These are phyloP conservation scores for Tricladium varicosporioides DNA, from an alignment of 2,329 filamentous ascomycete species.

Conservation along the genomic window DNA sequence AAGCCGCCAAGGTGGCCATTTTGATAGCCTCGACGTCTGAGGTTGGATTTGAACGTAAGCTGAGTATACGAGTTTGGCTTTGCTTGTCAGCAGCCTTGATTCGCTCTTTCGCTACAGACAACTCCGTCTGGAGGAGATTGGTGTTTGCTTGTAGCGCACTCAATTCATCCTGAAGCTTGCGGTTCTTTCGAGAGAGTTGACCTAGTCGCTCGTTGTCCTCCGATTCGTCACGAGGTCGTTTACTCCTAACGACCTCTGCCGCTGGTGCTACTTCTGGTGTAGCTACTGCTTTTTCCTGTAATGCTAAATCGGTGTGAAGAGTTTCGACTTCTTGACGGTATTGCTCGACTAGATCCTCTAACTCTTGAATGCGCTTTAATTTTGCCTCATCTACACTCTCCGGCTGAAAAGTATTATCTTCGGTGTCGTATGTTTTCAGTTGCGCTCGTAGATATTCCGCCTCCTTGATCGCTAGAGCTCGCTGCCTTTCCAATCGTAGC, in stretches of 20 bases:
- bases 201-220: slow-evolving; percentile 69
- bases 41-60: slow-evolving; percentile 89
- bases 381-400: slow-evolving; percentile 77
- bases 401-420: slow-evolving; percentile 83
- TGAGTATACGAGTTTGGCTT: slow-evolving; percentile 77
- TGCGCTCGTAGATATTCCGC: slow-evolving; percentile 92
- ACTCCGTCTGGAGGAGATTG: slow-evolving; percentile 71
- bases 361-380: slow-evolving; percentile 69
- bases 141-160: slow-evolving; percentile 66
- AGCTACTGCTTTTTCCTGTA: slow-evolving; percentile 49
- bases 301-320: slow-evolving; percentile 71
- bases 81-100: slow-evolving; percentile 64
- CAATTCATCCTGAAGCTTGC: slow-evolving; percentile 78
- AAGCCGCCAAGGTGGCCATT: slow-evolving; percentile 69
- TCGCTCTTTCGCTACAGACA: slow-evolving; percentile 70
- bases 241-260: slow-evolving; percentile 50
- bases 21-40: slow-evolving; percentile 83
- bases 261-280: slow-evolving; percentile 24
- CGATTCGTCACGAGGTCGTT: slow-evolving; percentile 59
- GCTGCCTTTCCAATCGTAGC: slow-evolving; percentile 79
- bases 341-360: slow-evolving; percentile 82
- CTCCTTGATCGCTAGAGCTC: slow-evolving; percentile 82
- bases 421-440: slow-evolving; percentile 81
- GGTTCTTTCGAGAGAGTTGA: slow-evolving; percentile 82
- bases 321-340: slow-evolving; percentile 79